Conservation (phyloP, 169 alveolate genomes). For the Plasmodium billcollinsi region DNA sequence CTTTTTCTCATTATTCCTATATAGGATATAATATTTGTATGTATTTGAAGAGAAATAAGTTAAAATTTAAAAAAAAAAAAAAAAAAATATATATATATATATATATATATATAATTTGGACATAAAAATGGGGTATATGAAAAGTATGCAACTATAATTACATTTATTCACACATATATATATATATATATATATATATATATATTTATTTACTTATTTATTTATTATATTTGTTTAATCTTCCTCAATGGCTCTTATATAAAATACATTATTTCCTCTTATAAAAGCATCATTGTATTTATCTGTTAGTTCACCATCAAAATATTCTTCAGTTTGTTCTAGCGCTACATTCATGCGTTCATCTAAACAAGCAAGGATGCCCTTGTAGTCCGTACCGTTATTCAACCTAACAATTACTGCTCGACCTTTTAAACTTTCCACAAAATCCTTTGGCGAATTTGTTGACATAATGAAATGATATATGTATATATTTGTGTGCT, state of each 20-base stretch:
- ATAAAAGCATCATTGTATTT: slow-evolving; percentile 90
- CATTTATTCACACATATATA: too few relatives aligned
- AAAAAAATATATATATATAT: too few relatives aligned
- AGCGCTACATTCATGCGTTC: slow-evolving; percentile 91
- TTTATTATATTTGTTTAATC: slow-evolving; percentile 1
- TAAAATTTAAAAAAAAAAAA: too few relatives aligned
- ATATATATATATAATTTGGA: too few relatives aligned
- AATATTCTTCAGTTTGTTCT: slow-evolving; percentile 88
- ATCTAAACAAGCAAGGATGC: slow-evolving; percentile 88
- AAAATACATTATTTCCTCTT: slow-evolving; percentile 90
- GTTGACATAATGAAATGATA: slow-evolving; percentile 35
- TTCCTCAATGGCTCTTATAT: slow-evolving; percentile 76
- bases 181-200: not conserved
- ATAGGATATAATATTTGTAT: too few relatives aligned
- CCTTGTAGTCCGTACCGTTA: slow-evolving; percentile 84
- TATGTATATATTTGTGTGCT: too few relatives aligned
- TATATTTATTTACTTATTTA: not conserved
- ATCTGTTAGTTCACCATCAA: slow-evolving; percentile 86
- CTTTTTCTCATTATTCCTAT: too few relatives aligned
- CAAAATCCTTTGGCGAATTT: slow-evolving; percentile 76
- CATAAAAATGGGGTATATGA: too few relatives aligned
- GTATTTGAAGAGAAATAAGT: too few relatives aligned
- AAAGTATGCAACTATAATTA: not conserved
- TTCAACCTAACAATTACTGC: slow-evolving; percentile 83
- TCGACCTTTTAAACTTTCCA: slow-evolving; percentile 65